These are phyloP conservation scores for Mollisiaceae sp. DNA, from an alignment of 2,329 filamentous ascomycete species.

Conservation along the genomic window DNA sequence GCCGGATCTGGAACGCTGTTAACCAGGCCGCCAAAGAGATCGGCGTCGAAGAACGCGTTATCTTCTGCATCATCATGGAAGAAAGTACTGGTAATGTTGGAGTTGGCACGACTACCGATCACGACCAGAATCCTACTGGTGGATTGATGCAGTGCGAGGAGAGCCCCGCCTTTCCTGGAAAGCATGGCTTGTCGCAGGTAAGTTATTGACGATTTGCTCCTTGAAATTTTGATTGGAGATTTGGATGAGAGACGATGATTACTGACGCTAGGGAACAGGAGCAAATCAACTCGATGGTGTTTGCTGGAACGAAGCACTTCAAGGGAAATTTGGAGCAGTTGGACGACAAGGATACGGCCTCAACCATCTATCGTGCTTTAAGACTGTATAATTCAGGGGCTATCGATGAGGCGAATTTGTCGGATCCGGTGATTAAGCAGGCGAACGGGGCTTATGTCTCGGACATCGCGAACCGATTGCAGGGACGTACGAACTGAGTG, in stretches of 20 bases:
- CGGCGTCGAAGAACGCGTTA: conserved; percentile 26
- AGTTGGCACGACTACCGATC: conserved; percentile 14
- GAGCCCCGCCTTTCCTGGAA: conserved; percentile 17
- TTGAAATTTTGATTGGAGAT: neutral
- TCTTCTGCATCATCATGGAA: conserved; percentile 31
- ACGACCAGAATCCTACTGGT: conserved; percentile 9
- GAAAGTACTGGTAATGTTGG: conserved; percentile 26
- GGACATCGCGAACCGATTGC: conserved; percentile 1
- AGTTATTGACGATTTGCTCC: neutral
- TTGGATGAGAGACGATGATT: no score
- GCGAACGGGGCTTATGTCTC: neutral
- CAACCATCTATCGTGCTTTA: neutral
- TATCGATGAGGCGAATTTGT: neutral
- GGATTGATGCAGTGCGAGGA: conserved; percentile 28
- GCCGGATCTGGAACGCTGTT: conserved; percentile 22
- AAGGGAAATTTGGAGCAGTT: conserved; percentile 7
- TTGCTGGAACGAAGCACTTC: neutral
- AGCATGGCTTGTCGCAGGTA: neutral
- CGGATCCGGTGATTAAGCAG: neutral
- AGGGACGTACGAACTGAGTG: neutral
- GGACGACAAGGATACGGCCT: neutral
- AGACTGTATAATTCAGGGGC: neutral
- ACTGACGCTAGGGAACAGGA: neutral
- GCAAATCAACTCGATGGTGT: neutral
- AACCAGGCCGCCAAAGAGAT: conserved; percentile 21